Conservation (phyloP, 1,284 basidiomycete species). For the Peniophora sp. region DNA sequence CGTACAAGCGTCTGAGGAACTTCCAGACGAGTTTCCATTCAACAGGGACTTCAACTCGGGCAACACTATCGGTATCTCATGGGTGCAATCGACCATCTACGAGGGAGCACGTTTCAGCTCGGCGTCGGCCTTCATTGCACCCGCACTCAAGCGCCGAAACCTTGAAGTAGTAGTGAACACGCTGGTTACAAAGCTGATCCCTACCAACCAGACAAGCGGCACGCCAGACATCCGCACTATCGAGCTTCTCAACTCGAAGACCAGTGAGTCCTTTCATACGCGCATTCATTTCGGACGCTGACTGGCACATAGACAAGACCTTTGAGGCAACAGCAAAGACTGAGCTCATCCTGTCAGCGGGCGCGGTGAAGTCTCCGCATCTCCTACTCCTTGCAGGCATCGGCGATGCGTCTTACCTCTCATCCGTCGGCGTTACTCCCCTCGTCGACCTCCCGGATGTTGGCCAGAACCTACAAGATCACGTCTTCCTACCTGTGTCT, state of each 20-base stretch:
- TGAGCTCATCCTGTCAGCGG: conserved; percentile 38
- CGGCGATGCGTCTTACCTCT: conserved; percentile 22
- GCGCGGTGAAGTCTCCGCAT: conserved; percentile 32
- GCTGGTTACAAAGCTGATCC: conserved; percentile 8
- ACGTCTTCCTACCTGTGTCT: conserved; percentile 16
- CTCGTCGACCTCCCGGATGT: conserved; percentile 25
- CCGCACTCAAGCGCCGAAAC: conserved; percentile 9
- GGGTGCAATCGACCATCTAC: neutral
- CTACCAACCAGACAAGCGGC: neutral
- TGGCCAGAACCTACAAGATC: conserved; percentile 34
- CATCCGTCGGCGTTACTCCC: conserved; percentile 17
- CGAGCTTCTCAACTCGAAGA: neutral
- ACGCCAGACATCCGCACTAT: neutral
- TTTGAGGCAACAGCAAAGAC: conserved; percentile 22
- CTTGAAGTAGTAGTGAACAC: conserved; percentile 8
- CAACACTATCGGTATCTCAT: conserved; percentile 13
- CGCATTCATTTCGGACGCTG: neutral
- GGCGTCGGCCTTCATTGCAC: conserved; percentile 8
- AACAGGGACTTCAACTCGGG: conserved; percentile 14
- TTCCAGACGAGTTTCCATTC: conserved; percentile 10
- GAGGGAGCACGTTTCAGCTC: neutral
- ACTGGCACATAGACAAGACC: neutral
- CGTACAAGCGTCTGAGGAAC: conserved; percentile 8
- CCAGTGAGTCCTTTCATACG: neutral
- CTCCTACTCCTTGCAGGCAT: conserved; percentile 39